phyloP scores from a whole-genome alignment of 2,329 filamentous ascomycete genomes.

The Trichoderma afroharzianum region DNA sequence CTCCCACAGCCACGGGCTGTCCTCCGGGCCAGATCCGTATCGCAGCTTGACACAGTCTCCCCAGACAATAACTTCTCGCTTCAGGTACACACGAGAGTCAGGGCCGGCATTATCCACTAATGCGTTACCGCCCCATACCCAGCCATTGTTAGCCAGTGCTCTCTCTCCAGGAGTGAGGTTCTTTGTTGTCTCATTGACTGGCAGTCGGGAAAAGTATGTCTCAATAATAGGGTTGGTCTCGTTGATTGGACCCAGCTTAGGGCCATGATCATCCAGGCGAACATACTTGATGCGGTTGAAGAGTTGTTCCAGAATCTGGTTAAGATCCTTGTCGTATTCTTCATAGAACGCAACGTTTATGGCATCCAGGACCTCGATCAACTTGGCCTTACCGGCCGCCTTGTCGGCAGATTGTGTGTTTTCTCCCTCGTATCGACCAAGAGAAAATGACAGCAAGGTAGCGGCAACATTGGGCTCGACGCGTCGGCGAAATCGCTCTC shows the following conservation, averaged over 20 bases:
- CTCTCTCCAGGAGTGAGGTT: conserved; percentile 73
- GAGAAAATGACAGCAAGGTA: conserved; percentile 40
- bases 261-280: conserved; percentile 86
- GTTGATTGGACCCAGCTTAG: conserved; percentile 77
- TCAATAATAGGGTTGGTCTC: conserved; percentile 80
- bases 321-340: conserved; percentile 83
- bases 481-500: conserved; percentile 71
- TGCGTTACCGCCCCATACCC: conserved; percentile 97
- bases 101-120: conserved; percentile 91
- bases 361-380: conserved; percentile 68
- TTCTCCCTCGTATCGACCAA: conserved; percentile 61
- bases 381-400: conserved; percentile 49
- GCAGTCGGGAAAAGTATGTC: conserved; percentile 88
- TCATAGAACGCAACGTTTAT: conserved; percentile 85
- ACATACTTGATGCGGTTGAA: conserved; percentile 95
- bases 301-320: conserved; percentile 82
- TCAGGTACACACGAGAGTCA: conserved; percentile 86
- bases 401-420: conserved; percentile 43
- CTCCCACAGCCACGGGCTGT: conserved; percentile 93
- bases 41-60: conserved; percentile 96
- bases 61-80: conserved; percentile 95
- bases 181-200: conserved; percentile 71
- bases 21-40: conserved; percentile 74
- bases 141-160: conserved; percentile 90
- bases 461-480: conserved; percentile 69